Evolutionary conservation across 495 filamentous ascomycete species (phyloP).

Genomic region (Polyplosphaeria fusca): DNA sequence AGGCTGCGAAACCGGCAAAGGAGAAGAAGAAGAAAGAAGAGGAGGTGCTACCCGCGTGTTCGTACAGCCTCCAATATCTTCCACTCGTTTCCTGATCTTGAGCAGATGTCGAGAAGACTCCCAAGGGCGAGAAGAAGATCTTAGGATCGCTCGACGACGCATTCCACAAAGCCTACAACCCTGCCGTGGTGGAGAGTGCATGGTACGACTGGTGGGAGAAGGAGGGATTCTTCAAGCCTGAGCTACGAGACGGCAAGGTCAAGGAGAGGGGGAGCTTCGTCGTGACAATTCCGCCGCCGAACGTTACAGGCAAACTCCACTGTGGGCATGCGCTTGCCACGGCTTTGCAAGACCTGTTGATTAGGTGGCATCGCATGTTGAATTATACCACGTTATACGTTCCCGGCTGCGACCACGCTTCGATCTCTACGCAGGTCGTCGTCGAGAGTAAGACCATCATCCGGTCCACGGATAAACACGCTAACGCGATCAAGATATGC

Average conservation of each 20-base stretch:
- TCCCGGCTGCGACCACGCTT: slow-evolving; percentile 74
- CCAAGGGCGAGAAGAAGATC: slow-evolving; percentile 44
- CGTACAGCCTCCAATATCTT: too few species aligned
- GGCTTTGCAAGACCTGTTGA: slow-evolving; percentile 71
- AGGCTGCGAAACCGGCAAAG: slow-evolving; percentile 52
- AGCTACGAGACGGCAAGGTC: slow-evolving; percentile 64
- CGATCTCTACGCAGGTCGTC: slow-evolving; percentile 73
- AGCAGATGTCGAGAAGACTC: slow-evolving; percentile 43
- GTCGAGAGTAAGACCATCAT: slow-evolving; percentile 71
- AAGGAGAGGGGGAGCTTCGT: slow-evolving; percentile 68
- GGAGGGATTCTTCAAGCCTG: slow-evolving; percentile 69
- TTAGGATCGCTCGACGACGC: slow-evolving; percentile 43
- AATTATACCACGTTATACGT: slow-evolving; percentile 62
- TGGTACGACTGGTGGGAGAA: slow-evolving; percentile 62
- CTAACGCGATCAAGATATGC: too few species aligned
- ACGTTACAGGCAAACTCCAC: slow-evolving; percentile 58
- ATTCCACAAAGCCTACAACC: slow-evolving; percentile 54
- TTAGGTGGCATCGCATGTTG: slow-evolving; percentile 63
- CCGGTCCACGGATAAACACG: too few species aligned
- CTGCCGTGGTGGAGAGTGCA: slow-evolving; percentile 54
- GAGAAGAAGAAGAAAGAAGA: slow-evolving; percentile 36
- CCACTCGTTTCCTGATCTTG: too few species aligned
- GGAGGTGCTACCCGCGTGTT: too few species aligned
- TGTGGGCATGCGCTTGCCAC: slow-evolving; percentile 67
- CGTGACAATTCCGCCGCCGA: slow-evolving; percentile 73